Percentiles rank a stretch among this genome's conserved stretches.
Evolutionary conservation across 352 stramenopile species (phyloP).

Genomic region (Phytophthora podocarpi): DNA sequence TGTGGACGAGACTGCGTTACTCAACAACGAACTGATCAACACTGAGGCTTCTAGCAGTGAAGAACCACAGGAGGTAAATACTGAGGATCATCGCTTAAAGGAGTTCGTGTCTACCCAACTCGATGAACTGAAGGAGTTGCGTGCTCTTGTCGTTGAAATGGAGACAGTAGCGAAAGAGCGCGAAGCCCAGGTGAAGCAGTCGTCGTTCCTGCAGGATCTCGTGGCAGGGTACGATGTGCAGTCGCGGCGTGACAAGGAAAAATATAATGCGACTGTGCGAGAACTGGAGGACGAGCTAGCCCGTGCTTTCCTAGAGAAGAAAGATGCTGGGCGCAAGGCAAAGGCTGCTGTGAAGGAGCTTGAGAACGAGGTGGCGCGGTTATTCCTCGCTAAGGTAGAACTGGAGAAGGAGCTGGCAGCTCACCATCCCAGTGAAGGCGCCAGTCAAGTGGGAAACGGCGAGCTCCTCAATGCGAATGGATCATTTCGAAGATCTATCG

Average conservation of each 20-base stretch:
- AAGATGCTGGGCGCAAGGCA: conserved; percentile 51
- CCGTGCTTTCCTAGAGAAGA: conserved; percentile 56
- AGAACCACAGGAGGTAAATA: conserved; percentile 22
- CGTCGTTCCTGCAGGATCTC: conserved; percentile 34
- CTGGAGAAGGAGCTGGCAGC: conserved; percentile 44
- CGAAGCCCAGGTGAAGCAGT: conserved; percentile 32
- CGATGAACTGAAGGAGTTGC: conserved; percentile 41
- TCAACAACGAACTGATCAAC: conserved; percentile 1
- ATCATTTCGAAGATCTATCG: conserved; percentile 14
- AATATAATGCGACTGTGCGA: conserved; percentile 43
- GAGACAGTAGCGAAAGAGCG: conserved; percentile 36
- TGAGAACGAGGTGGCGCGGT: conserved; percentile 56
- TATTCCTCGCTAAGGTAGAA: conserved; percentile 63
- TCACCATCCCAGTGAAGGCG: not conserved
- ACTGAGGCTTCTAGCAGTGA: not conserved
- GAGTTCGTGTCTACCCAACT: conserved; percentile 35
- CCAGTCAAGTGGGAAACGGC: conserved; percentile 9
- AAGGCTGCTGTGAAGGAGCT: conserved; percentile 62
- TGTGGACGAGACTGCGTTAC: conserved; percentile 2
- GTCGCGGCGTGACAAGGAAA: conserved; percentile 34
- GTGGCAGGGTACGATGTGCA: conserved; percentile 34
- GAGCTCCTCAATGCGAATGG: conserved; percentile 7
- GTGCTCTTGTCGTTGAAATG: conserved; percentile 42
- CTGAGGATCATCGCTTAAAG: conserved; percentile 25
- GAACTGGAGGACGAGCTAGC: conserved; percentile 62